These are phyloP conservation scores for Mycosphaerella sp. DNA, from an alignment of 2,329 filamentous ascomycete species.

Conservation along the genomic window DNA sequence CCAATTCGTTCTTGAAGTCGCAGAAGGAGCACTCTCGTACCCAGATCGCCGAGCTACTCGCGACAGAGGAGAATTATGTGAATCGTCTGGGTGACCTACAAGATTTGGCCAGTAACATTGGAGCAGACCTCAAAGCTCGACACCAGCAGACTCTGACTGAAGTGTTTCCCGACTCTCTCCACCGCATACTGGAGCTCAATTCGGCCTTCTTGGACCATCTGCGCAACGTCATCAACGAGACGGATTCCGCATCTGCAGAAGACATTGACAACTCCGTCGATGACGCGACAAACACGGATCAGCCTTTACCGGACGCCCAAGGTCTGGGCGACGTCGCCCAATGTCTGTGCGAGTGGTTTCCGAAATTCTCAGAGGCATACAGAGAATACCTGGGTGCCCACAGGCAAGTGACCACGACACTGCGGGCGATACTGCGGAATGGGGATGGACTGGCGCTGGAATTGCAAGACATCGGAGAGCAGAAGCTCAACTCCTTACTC, in stretches of 20 bases:
- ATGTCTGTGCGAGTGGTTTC: slow-evolving; percentile 84
- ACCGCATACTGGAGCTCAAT: slow-evolving; percentile 76
- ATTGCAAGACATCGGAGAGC: slow-evolving; percentile 78
- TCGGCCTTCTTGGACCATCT: slow-evolving; percentile 71
- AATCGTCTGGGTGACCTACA: slow-evolving; percentile 60
- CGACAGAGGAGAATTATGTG: slow-evolving; percentile 93
- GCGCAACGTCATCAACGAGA: slow-evolving; percentile 69
- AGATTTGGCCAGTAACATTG: slow-evolving; percentile 73
- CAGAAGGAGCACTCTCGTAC: slow-evolving; percentile 80
- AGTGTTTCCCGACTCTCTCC: slow-evolving; percentile 75
- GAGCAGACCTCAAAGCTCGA: slow-evolving; percentile 61
- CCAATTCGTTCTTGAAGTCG: slow-evolving; percentile 67
- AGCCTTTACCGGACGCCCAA: slow-evolving; percentile 33
- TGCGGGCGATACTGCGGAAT: slow-evolving; percentile 69
- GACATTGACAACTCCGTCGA: slow-evolving; percentile 60
- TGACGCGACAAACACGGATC: slow-evolving; percentile 56
- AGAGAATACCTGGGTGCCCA: slow-evolving; percentile 89
- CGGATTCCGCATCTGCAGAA: slow-evolving; percentile 69
- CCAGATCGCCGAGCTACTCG: slow-evolving; percentile 82
- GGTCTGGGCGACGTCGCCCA: slow-evolving; percentile 73
- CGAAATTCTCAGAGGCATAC: slow-evolving; percentile 84
- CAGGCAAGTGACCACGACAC: slow-evolving; percentile 73
- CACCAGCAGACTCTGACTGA: slow-evolving; percentile 53
- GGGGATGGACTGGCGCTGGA: slow-evolving; percentile 73
- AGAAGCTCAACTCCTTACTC: slow-evolving; percentile 79